Evolutionary conservation across 2,329 filamentous ascomycete genomes (phyloP), one percentile per base, ranked within the genome.

Genomic region (Sporothrix phasma): DNA sequence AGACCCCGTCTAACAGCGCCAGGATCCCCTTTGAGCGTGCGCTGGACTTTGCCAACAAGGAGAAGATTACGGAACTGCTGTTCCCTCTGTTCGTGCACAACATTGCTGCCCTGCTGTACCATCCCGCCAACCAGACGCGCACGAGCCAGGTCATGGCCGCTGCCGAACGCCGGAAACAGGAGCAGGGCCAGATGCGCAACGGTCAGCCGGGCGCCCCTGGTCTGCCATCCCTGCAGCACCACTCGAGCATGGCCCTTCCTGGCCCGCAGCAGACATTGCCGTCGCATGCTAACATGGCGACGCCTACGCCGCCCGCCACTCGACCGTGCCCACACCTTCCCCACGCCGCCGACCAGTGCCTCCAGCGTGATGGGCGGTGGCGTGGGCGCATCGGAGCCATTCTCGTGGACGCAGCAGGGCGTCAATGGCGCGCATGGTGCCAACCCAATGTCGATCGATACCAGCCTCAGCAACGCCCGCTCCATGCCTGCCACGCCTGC

Each of bases 11-110:
- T 41, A 53, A 53, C 61, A 29, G 26, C 19, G 58, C 19, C 70
- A 97, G 92, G 92, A 99, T 99, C 72, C 94, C 94, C 1, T 97
- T 96, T 71, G 94, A 97, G 70, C 88, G 94, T 69, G 94, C 94
- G n/a, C 79, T 99, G 62, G 94, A 97, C 71, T 97, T 99, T 74
- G 94, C 94, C 69, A 99, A 99, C 80, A 97, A 97, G 82, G 94
- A 99, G 77, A 97, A 97, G 79, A 99, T 97, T 68, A 97, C 94
- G 0, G 93, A 97, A 76, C 80, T 92, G 56, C 79, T 97, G 63
- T 99, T 97, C 75, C 94, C 94, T 61, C 81, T 99, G 58, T 99
- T 99, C 74, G 94, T 97, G 45, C 92, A 97, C 76, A 96, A 97
- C 76, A 97, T 97, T 73, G 91, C 91, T 66, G 89, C 91, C 65